These are phyloP conservation scores for Purpureocillium takamizusanense DNA, from an alignment of 2,329 filamentous ascomycete species.

Conservation along the genomic window DNA sequence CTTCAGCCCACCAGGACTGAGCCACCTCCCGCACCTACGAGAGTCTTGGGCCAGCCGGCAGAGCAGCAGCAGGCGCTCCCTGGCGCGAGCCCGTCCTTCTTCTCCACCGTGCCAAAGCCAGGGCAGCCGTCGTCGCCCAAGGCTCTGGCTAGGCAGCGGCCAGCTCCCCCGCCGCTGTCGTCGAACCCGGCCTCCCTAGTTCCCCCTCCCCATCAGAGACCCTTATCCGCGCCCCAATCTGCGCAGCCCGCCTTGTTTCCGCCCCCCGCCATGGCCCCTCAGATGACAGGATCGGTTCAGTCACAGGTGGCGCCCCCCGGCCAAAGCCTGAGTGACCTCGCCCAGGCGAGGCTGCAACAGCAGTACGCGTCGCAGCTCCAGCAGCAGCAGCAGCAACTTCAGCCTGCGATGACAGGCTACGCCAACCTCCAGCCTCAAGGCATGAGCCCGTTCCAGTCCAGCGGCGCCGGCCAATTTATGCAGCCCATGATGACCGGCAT, in stretches of 20 bases:
- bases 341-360: conserved; percentile 56
- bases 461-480: conserved; percentile 25
- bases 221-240: conserved; percentile 81
- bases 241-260: conserved; percentile 65
- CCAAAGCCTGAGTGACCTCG: conserved; percentile 68
- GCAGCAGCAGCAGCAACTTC: conserved; percentile 31
- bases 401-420: conserved; percentile 28
- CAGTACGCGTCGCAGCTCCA: conserved; percentile 43
- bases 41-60: conserved; percentile 2
- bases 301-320: conserved; percentile 60
- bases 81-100: conserved; percentile 52
- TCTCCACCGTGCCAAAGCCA: conserved; percentile 34
- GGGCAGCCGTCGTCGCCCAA: conserved; percentile 22
- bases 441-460: conserved; percentile 27
- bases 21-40: conserved; percentile 21
- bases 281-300: conserved; percentile 66
- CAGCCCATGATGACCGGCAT: conserved; percentile 42
- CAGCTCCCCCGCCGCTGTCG: conserved; percentile 56
- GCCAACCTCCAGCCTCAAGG: conserved; percentile 23
- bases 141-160: conserved; percentile 50
- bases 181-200: conserved; percentile 56
- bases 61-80: conserved; percentile 31
- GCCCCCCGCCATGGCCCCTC: conserved; percentile 68
- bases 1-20: conserved; percentile 39
- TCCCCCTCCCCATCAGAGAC: conserved; percentile 67